phyloP scores from a whole-genome alignment of 2,329 filamentous ascomycete genomes.

The Bipolaris oryzae region DNA sequence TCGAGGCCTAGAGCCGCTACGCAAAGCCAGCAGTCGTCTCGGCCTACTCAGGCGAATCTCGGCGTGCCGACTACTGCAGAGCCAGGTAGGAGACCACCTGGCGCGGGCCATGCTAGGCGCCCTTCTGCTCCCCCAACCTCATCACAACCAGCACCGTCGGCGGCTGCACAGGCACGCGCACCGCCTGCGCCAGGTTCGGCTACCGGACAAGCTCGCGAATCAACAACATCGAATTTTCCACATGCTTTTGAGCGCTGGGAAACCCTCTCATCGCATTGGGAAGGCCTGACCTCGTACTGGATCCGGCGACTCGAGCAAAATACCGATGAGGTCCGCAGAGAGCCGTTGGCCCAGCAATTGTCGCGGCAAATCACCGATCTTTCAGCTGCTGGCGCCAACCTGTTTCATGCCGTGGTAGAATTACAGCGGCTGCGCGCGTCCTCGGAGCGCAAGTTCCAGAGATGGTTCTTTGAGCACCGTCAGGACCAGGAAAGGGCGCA shows the following conservation, averaged over 20 bases:
- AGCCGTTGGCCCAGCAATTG: constrained; percentile 85
- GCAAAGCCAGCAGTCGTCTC: constrained; percentile 46
- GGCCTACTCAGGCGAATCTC: constrained; percentile 37
- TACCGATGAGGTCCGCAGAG: constrained; percentile 79
- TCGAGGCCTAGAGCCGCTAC: constrained; percentile 40
- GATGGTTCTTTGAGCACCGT: constrained; percentile 97
- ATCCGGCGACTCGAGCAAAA: constrained; percentile 91
- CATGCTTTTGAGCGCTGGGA: constrained; percentile 99
- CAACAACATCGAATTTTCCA: constrained; percentile 73
- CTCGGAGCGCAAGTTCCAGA: constrained; percentile 95
- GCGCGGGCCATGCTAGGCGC: constrained; percentile 39
- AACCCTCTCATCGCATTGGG: constrained; percentile 95
- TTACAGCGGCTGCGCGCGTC: constrained; percentile 90
- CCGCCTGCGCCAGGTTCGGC: constrained; percentile 34
- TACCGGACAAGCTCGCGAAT: constrained; percentile 41
- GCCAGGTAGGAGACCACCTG: constrained; percentile 40
- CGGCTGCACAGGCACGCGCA: constrained; percentile 37
- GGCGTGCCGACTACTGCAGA: constrained; percentile 27
- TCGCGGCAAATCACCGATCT: constrained; percentile 94
- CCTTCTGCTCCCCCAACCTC: constrained; percentile 38
- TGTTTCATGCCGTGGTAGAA: constrained; percentile 97
- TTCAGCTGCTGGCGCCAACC: constrained; percentile 94
- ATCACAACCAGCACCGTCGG: constrained; percentile 42
- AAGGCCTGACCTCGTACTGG: constrained; percentile 96
- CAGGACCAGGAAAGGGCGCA: constrained; percentile 83